Percentiles rank a stretch among this genome's conserved stretches.
Conservation (phyloP, 192 early-diverging fungal species). For the Blastocladiella britannica region DNA sequence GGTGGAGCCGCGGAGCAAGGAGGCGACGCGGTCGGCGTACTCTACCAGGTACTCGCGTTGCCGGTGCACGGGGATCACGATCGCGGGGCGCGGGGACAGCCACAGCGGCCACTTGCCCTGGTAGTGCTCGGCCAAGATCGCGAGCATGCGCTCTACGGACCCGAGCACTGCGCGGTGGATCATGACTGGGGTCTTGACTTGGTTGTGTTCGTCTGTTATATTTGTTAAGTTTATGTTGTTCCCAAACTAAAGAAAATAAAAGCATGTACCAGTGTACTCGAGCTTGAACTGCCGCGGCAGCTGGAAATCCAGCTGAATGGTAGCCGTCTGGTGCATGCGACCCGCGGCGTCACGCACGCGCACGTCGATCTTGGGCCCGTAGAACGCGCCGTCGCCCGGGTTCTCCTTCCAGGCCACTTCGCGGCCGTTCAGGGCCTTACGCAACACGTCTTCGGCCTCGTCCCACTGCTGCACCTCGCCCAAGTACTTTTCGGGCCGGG, state of each 20-base stretch:
- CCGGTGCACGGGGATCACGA: constrained; percentile 55
- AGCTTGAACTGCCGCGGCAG: constrained; percentile 66
- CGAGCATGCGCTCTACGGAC: constrained; percentile 81
- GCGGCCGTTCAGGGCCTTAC: constrained; percentile 39
- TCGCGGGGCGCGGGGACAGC: constrained; percentile 77
- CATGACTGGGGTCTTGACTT: constrained; percentile 58
- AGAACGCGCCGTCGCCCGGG: constrained; percentile 81
- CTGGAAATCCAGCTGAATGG: constrained; percentile 90
- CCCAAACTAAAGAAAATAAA: too few species aligned
- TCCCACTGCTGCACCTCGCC: constrained; percentile 57
- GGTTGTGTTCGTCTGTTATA: constrained; percentile 36
- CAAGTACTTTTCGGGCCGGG: constrained; percentile 54
- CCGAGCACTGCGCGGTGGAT: constrained; percentile 86
- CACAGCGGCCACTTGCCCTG: constrained; percentile 87
- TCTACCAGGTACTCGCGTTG: too few species aligned
- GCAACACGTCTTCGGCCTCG: constrained; percentile 50
- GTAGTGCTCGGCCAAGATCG: constrained; percentile 83
- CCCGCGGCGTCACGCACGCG: constrained; percentile 60
- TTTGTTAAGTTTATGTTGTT: too few species aligned
- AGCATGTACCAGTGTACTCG: constrained; percentile 28
- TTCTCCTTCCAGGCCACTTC: constrained; percentile 47
- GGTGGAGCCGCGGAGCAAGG: neutral
- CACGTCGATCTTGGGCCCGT: constrained; percentile 92
- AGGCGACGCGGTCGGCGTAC: neutral
- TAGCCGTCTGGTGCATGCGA: constrained; percentile 76